A percentile compares a stretch with the other conserved stretches of the same genome.
Evolutionary conservation across 148 eudicot species (phyloP).

Genomic region (Persicaria tinctoria): DNA sequence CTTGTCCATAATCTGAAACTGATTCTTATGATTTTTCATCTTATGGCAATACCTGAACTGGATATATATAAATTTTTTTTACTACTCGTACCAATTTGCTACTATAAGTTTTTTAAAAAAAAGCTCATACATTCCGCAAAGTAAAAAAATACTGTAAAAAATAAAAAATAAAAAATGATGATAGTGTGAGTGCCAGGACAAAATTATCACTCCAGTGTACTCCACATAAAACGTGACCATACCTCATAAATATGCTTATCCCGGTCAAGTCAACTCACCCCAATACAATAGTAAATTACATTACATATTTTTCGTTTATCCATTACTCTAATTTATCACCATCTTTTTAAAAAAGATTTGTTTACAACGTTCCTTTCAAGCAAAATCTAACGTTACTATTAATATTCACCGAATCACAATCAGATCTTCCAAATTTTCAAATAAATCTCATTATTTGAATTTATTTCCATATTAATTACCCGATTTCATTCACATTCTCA

Average conservation of each 20-base stretch:
- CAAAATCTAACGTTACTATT: background rate
- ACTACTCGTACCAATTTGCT: no score
- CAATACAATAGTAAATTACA: background rate
- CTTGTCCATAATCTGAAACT: no score
- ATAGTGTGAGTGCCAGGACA: no score
- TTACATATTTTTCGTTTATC: background rate
- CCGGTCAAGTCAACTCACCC: background rate
- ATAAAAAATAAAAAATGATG: no score
- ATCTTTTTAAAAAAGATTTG: no score
- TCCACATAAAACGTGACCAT: background rate
- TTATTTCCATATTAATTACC: constrained; percentile 5
- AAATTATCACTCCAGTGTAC: background rate
- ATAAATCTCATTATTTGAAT: background rate
- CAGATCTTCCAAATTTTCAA: background rate
- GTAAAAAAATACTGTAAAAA: no score
- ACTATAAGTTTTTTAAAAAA: no score
- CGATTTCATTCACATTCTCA: background rate
- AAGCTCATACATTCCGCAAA: no score
- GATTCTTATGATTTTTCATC: no score
- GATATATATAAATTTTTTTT: no score
- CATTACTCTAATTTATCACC: no score
- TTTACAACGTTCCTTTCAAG: background rate
- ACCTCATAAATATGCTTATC: background rate
- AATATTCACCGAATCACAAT: background rate
- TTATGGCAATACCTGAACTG: no score